Conservation (phyloP, 192 early-diverging fungal genomes). For the Spizellomyces punctatus region DNA sequence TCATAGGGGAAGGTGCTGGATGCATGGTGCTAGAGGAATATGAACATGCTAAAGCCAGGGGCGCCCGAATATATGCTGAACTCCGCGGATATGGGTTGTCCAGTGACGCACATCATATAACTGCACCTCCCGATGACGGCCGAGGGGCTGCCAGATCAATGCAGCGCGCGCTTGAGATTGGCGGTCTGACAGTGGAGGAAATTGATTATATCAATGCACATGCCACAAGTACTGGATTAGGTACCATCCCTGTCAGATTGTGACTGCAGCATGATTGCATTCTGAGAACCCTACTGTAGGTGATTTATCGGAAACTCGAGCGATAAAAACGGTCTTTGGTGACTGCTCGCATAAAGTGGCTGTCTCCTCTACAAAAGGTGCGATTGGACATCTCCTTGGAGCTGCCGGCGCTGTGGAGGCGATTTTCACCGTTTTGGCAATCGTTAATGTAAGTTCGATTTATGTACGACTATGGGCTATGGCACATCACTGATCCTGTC, state of each 20-base stretch:
- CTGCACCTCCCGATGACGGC: conserved; percentile 86
- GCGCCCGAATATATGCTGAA: conserved; percentile 91
- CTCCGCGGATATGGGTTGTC: conserved; percentile 88
- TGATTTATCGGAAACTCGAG: conserved; percentile 83
- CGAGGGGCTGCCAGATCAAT: conserved; percentile 86
- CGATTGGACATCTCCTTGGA: conserved; percentile 92
- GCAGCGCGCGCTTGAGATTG: conserved; percentile 71
- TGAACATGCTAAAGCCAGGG: conserved; percentile 81
- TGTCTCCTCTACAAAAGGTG: conserved; percentile 89
- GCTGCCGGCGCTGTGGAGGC: conserved; percentile 94
- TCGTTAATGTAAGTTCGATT: conserved; percentile 56
- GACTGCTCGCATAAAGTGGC: conserved; percentile 40
- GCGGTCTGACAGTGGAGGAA: conserved; percentile 58
- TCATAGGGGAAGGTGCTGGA: conserved; percentile 91
- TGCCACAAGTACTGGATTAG: conserved; percentile 84
- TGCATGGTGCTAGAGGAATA: conserved; percentile 88
- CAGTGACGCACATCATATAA: conserved; percentile 91
- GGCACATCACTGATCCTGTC: too few species aligned
- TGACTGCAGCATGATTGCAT: not conserved
- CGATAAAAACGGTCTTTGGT: conserved; percentile 79
- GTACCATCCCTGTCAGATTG: conserved; percentile 30
- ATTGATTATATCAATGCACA: conserved; percentile 94
- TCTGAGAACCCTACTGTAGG: conserved; percentile 41
- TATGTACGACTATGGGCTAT: too few species aligned
- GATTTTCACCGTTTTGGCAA: conserved; percentile 80